A percentile compares a stretch with the other conserved stretches of the same genome.
Conservation (phyloP, 73 alveolate genomes). For the Durusdinium trenchii region DNA sequence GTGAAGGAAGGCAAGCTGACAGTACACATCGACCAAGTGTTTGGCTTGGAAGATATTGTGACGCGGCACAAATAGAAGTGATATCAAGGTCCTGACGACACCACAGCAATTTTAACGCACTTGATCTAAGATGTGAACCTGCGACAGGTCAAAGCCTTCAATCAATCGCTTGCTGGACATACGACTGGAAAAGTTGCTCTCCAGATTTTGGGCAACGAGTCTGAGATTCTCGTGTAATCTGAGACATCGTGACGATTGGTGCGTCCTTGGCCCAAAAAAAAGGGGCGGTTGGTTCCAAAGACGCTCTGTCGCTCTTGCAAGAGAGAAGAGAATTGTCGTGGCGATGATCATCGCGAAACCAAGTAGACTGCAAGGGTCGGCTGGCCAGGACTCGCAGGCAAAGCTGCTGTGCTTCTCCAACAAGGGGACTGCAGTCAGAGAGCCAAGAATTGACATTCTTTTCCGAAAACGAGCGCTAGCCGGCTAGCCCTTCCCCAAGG, state of each 20-base stretch:
- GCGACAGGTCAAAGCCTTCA: constrained; percentile 62
- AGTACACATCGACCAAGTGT: constrained; percentile 77
- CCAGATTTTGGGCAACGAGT: constrained; percentile 33
- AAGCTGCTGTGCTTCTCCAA: constrained; percentile 36
- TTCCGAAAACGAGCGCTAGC: no score
- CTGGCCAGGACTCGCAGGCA: constrained; percentile 54
- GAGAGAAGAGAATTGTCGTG: no score
- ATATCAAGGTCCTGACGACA: no score
- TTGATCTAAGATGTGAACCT: background rate
- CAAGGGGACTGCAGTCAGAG: background rate
- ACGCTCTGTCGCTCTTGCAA: no score
- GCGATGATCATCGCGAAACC: no score
- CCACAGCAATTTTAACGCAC: no score
- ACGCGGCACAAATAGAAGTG: background rate
- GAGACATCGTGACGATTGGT: no score
- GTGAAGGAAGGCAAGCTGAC: constrained; percentile 62
- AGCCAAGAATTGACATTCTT: no score
- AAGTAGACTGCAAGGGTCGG: no score
- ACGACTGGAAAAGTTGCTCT: constrained; percentile 78
- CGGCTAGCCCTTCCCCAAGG: no score
- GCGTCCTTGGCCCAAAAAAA: no score
- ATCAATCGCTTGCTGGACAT: constrained; percentile 78
- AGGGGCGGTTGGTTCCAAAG: no score
- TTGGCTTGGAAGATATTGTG: constrained; percentile 80
- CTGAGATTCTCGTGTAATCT: constrained; percentile 37